Conservation (phyloP, 805 yeast genomes). For the Lipomyces anomalus region DNA sequence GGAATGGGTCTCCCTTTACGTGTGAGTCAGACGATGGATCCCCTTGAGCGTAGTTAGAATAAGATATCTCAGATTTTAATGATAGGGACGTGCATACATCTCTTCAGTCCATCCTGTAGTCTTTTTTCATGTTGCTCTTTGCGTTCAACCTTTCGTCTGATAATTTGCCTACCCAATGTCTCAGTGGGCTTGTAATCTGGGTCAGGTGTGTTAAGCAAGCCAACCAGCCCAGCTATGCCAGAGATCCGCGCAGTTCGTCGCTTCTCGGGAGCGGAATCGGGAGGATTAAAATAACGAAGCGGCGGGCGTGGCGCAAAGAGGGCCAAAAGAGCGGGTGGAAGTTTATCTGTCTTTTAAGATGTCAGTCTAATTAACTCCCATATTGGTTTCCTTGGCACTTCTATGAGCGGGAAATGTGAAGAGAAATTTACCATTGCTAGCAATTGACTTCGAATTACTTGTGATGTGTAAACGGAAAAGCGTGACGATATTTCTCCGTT, state of each 20-base stretch:
- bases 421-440: too few species aligned
- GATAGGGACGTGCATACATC: constrained; percentile 23
- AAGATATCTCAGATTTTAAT: background rate
- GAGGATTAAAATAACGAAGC: constrained; percentile 43
- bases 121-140: constrained; percentile 28
- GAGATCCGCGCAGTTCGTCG: constrained; percentile 45
- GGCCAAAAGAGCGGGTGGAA: constrained; percentile 43
- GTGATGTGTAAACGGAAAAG: too few species aligned
- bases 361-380: too few species aligned
- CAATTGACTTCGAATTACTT: too few species aligned
- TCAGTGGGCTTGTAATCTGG: constrained; percentile 32
- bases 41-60: constrained; percentile 34
- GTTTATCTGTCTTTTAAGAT: constrained; percentile 35
- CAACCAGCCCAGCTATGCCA: constrained; percentile 40
- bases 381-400: too few species aligned
- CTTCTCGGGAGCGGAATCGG: constrained; percentile 45
- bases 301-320: constrained; percentile 57
- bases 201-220: constrained; percentile 29
- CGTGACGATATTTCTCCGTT: too few species aligned
- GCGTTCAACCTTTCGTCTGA: constrained; percentile 28
- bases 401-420: too few species aligned
- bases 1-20: constrained; percentile 63
- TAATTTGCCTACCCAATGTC: constrained; percentile 28
- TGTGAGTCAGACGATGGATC: constrained; percentile 54
- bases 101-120: constrained; percentile 35